Evolutionary conservation across 2,329 filamentous ascomycete species (phyloP).

Genomic region (Cordyceps pruinosa): DNA sequence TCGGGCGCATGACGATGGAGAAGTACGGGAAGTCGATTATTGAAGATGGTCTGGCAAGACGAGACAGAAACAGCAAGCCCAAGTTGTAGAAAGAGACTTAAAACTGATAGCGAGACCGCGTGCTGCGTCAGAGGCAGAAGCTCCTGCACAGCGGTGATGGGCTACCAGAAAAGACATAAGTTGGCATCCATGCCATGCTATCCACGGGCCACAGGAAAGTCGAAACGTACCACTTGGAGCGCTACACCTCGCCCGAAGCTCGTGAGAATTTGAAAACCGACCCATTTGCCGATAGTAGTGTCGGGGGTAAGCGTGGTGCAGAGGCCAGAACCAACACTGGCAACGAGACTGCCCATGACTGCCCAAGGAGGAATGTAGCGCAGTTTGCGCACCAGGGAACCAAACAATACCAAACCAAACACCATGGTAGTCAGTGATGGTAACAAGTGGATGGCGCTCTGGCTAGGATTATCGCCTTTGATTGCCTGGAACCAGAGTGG

Average conservation of each 20-base stretch:
- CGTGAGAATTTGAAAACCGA: slow-evolving; percentile 3
- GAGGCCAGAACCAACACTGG: background rate
- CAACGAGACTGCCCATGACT: background rate
- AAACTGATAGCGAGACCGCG: background rate
- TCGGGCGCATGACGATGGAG: background rate
- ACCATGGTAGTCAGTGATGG: background rate
- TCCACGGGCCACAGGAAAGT: too few relatives aligned
- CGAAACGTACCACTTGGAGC: background rate
- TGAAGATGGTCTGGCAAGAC: slow-evolving; percentile 6
- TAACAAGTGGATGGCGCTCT: slow-evolving; percentile 8
- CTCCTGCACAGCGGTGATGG: slow-evolving; percentile 11
- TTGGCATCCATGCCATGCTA: background rate
- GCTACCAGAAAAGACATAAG: background rate
- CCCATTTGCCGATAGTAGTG: background rate
- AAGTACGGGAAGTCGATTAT: background rate
- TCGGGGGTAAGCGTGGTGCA: background rate
- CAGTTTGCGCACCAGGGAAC: background rate
- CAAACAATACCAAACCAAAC: background rate
- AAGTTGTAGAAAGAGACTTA: slow-evolving; percentile 8
- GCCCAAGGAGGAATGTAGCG: slow-evolving; percentile 4
- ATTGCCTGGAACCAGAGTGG: slow-evolving; percentile 10
- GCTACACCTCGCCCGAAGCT: slow-evolving; percentile 6
- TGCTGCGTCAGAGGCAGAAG: background rate
- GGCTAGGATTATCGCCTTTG: background rate
- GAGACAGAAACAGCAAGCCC: slow-evolving; percentile 4